These are phyloP conservation scores for Striga hermonthica DNA, from an alignment of 305 asterid genomes.

Conservation along the genomic window DNA sequence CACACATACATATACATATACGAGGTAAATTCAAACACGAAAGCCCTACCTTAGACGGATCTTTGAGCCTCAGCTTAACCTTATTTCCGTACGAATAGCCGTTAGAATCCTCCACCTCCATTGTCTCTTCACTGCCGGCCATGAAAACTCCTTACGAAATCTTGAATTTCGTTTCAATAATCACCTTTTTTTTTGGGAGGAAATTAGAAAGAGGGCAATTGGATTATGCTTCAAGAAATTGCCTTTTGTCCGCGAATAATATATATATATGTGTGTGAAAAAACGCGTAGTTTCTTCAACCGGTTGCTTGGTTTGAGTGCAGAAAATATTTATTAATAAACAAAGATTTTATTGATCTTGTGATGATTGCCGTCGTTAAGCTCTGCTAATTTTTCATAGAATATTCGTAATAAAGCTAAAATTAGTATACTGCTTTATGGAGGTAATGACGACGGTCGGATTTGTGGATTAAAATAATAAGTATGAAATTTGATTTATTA, in stretches of 20 bases:
- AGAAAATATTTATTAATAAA: no score
- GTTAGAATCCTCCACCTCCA: constrained; percentile 55
- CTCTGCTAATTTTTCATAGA: no score
- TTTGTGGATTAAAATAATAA: no score
- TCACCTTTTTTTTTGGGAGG: constrained; percentile 6
- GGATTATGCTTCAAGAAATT: constrained; percentile 21
- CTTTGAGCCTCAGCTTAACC: constrained; percentile 45
- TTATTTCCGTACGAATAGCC: constrained; percentile 40
- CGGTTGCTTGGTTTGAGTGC: background rate
- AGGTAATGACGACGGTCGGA: no score
- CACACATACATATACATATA: no score
- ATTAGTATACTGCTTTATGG: no score
- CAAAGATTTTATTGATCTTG: no score
- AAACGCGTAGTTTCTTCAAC: constrained; percentile 7
- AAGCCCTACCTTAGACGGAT: constrained; percentile 51
- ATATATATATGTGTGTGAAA: background rate
- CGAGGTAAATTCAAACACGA: background rate
- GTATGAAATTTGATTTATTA: no score
- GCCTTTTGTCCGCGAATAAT: background rate
- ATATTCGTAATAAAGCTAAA: no score
- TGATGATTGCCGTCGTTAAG: no score
- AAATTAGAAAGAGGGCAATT: constrained; percentile 26
- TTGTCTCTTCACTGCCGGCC: constrained; percentile 46
- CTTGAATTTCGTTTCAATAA: constrained; percentile 24
- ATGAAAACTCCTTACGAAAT: constrained; percentile 24